Percentiles rank a stretch among this genome's conserved stretches.
Evolutionary conservation across 2,329 filamentous ascomycete species (phyloP).

Genomic region (Aspergillus ruber): DNA sequence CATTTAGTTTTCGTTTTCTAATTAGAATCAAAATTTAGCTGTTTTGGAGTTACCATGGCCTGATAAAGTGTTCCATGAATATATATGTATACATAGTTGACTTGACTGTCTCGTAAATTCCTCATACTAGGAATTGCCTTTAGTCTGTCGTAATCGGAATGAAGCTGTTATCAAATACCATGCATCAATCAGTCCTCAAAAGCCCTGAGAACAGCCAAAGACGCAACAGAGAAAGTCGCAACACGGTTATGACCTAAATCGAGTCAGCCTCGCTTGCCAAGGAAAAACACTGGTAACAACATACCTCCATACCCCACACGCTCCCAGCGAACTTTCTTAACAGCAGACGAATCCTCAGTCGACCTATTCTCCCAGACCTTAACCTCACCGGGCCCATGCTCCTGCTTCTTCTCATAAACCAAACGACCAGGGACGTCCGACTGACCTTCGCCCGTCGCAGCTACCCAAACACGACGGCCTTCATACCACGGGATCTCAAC

Average conservation of each 20-base stretch:
- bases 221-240: constrained; percentile 33
- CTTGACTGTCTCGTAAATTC: no score
- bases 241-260: constrained; percentile 37
- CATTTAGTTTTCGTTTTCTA: neutral
- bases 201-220: constrained; percentile 31
- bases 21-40: neutral
- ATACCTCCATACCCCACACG: constrained; percentile 39
- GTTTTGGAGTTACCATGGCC: no score
- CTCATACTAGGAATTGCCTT: no score
- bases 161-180: neutral
- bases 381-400: constrained; percentile 25
- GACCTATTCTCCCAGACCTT: constrained; percentile 33
- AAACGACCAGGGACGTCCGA: constrained; percentile 22
- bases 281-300: constrained; percentile 7
- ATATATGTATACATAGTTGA: no score
- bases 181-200: constrained; percentile 26
- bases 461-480: constrained; percentile 34
- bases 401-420: constrained; percentile 21
- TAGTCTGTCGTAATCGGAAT: neutral
- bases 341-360: constrained; percentile 5
- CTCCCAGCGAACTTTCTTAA: constrained; percentile 40
- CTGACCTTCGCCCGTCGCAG: constrained; percentile 26
- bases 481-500: constrained; percentile 67
- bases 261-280: neutral
- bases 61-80: no score